Evolutionary conservation across 2,329 filamentous ascomycete genomes (phyloP).

Genomic region (Epichloe scottii): DNA sequence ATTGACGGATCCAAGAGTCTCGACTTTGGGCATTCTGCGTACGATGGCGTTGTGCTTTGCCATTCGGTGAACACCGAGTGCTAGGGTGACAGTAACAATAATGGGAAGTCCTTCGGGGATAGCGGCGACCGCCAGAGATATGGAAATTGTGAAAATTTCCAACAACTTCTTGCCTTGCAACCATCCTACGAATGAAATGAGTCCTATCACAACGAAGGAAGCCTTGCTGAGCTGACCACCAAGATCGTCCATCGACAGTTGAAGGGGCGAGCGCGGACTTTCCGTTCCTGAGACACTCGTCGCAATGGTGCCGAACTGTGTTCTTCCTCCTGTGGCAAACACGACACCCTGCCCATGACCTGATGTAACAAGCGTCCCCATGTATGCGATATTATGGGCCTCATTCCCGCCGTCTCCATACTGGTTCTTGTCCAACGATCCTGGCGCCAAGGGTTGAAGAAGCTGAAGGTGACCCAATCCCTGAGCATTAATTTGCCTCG

Average conservation of each 20-base stretch:
- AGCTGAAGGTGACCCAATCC: conserved; percentile 18
- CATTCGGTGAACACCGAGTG: conserved; percentile 91
- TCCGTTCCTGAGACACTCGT: conserved; percentile 90
- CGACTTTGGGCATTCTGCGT: conserved; percentile 87
- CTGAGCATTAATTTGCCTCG: conserved; percentile 16
- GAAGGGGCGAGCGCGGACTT: conserved; percentile 83
- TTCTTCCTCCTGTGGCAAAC: conserved; percentile 87
- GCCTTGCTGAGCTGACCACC: conserved; percentile 94
- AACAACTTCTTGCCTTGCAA: conserved; percentile 79
- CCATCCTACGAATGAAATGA: conserved; percentile 86
- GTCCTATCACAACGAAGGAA: conserved; percentile 84
- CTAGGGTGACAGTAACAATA: conserved; percentile 93
- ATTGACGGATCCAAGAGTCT: conserved; percentile 95
- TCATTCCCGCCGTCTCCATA: conserved; percentile 49
- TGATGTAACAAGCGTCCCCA: conserved; percentile 92
- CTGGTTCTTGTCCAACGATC: conserved; percentile 36
- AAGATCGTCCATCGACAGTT: conserved; percentile 94
- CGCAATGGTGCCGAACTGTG: conserved; percentile 93
- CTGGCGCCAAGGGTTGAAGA: conserved; percentile 28
- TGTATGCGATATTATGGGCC: conserved; percentile 87
- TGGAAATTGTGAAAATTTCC: conserved; percentile 95
- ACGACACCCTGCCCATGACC: conserved; percentile 93
- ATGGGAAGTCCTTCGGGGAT: conserved; percentile 95
- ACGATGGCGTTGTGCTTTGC: conserved; percentile 92
- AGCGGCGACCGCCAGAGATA: conserved; percentile 89